Conservation (phyloP, 768 basidiomycete genomes). For the Dacryopinax spathularia region DNA sequence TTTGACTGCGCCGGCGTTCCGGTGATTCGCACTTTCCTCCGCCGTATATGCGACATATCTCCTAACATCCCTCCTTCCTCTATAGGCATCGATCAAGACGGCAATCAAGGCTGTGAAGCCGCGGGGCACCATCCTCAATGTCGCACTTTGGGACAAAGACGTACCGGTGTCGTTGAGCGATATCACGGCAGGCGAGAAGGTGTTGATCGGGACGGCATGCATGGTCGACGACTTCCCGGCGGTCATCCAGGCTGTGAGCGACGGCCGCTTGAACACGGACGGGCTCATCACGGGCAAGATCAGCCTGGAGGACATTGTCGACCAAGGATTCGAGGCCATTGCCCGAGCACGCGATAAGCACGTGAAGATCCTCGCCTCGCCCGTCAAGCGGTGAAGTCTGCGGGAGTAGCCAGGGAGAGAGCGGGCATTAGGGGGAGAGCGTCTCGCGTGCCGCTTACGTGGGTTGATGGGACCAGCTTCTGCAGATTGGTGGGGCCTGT, state of each 20-base stretch:
- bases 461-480: neutral
- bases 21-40: constrained; percentile 14
- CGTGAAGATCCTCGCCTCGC: constrained; percentile 4
- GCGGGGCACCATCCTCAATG: constrained; percentile 30
- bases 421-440: neutral
- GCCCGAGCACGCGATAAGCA: neutral
- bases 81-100: constrained; percentile 19
- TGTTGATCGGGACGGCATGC: constrained; percentile 27
- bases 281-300: constrained; percentile 33
- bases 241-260: constrained; percentile 28
- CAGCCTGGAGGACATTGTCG: constrained; percentile 30
- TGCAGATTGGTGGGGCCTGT: neutral
- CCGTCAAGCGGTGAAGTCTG: neutral
- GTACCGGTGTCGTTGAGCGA: constrained; percentile 27
- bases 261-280: constrained; percentile 28
- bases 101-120: constrained; percentile 27
- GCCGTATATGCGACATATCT: neutral
- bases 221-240: constrained; percentile 31
- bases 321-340: constrained; percentile 28
- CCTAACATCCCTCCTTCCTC: neutral
- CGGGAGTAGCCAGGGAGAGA: neutral
- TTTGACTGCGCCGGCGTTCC: constrained; percentile 37
- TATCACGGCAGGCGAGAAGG: constrained; percentile 28
- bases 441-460: neutral
- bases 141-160: constrained; percentile 32